A percentile compares a stretch with the other conserved stretches of the same genome.
phyloP scores from a whole-genome alignment of 164 flowering plant species.

The Nelumbo lutea region DNA sequence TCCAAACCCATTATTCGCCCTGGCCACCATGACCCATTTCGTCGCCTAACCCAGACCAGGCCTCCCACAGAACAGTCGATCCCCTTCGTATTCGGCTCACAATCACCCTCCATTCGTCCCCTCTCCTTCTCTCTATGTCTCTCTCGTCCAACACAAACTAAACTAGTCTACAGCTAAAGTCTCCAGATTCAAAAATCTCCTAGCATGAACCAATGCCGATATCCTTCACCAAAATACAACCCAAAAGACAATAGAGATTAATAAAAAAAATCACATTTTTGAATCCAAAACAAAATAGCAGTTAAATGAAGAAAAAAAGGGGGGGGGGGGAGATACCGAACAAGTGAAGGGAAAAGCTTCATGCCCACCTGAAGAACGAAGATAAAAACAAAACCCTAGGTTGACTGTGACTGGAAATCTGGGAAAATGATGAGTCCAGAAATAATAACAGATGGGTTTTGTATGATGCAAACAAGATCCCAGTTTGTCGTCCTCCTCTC shows the following conservation, averaged over 20 bases:
- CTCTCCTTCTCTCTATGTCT: conserved; percentile 2
- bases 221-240: conserved; percentile 11
- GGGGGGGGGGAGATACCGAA: not conserved
- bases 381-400: conserved; percentile 3
- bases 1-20: conserved; percentile 75
- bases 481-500: too few species aligned
- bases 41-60: conserved; percentile 84
- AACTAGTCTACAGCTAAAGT: not conserved
- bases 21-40: conserved; percentile 99
- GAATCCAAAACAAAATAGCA: not conserved
- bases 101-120: conserved; percentile 37
- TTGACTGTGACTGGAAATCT: not conserved
- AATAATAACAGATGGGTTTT: not conserved
- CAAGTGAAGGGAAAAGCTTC: too few species aligned
- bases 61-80: conserved; percentile 63
- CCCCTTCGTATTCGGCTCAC: conserved; percentile 28
- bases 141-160: conserved; percentile 1
- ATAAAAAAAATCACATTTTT: not conserved
- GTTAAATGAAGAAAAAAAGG: not conserved
- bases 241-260: conserved; percentile 3
- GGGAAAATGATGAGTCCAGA: not conserved
- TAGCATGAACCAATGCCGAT: not conserved
- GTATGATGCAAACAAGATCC: too few species aligned
- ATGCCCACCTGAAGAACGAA: not conserved
- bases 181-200: conserved; percentile 3